Base-by-base conservation (phyloP, 768 basidiomycete genomes). In the Thelephora ganbajun region DNA sequence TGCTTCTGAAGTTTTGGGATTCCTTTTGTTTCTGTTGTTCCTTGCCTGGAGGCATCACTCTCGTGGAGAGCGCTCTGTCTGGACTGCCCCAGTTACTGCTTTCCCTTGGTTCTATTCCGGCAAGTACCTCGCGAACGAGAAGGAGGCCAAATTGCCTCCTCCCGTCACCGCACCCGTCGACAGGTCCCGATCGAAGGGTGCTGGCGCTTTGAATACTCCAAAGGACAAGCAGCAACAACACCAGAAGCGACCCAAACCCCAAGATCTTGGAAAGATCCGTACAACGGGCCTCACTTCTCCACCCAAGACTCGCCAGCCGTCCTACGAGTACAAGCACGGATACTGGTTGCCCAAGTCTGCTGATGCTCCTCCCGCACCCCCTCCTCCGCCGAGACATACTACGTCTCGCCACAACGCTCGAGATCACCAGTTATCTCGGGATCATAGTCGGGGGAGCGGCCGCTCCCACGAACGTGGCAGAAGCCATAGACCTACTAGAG, bases 61-160 rank as follows among this genome's bases (percentile, higher is more conserved):
- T 47, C 63, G 57, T 18, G 73, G 71, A 47, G 60, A 66, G 59
- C 63, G 61, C 46, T 58, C 62, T 19, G 80, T 85, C 68, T 86
- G 83, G 85, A 65, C 75, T 51, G 70, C 69, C 7, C 78, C 84
- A 6, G 79, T 83, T 45, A 81, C 84, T 1, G 70, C 71, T 12
- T 82, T 76, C 59, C 76, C 80, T 46, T 85, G 83, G 83, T 83
- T 85, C 63, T 70, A 72, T 35, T 52, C 51, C 23, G 35, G 39
- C 11, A 53, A 44, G 47, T 4, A 30, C 9, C 5, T 9, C 26
- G 53, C 58, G 43, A 53, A 61, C 18, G 39, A 14, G 45, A 60
- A 55, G 19, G 48, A 50, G 41, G 57, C 63, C 46, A 69, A 69
- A 51, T 63, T 73, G 44, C 71, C 72, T 0, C 57, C 59, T 9